Conservation (phyloP, 1,284 basidiomycete species). For the Fomitopsis pinicola region DNA sequence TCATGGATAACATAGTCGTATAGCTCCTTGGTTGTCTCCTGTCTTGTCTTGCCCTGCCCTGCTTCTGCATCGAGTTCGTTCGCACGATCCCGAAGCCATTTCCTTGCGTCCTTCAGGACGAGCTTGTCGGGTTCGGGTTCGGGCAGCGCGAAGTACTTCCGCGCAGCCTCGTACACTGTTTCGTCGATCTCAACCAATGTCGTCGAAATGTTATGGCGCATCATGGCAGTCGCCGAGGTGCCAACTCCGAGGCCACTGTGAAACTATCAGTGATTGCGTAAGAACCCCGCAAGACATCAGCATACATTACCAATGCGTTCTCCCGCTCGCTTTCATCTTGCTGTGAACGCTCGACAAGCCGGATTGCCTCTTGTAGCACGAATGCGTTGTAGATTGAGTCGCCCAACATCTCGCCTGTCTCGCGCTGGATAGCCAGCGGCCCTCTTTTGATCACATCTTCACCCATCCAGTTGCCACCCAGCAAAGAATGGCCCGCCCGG, state of each 20-base stretch:
- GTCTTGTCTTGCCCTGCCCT: conserved; percentile 5
- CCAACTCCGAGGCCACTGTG: conserved; percentile 82
- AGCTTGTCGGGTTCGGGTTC: conserved; percentile 52
- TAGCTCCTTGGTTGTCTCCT: conserved; percentile 15
- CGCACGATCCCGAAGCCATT: conserved; percentile 49
- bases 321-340: conserved; percentile 24
- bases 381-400: conserved; percentile 85
- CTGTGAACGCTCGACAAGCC: conserved; percentile 53
- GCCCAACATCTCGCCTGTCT: conserved; percentile 50
- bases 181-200: conserved; percentile 86
- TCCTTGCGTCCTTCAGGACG: conserved; percentile 72
- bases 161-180: conserved; percentile 80
- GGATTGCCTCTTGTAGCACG: conserved; percentile 78
- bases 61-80: conserved; percentile 25
- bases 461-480: conserved; percentile 86
- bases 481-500: conserved; percentile 81
- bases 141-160: conserved; percentile 73
- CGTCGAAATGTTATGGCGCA: conserved; percentile 60
- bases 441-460: conserved; percentile 40
- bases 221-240: conserved; percentile 71
- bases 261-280: conserved; percentile 1
- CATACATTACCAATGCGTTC: conserved; percentile 72
- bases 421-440: conserved; percentile 38
- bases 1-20: conserved; percentile 88
- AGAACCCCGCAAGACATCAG: conserved; percentile 10